Conservation (phyloP, 2,329 filamentous ascomycete species). For the Cucurbitaria berberidis region DNA sequence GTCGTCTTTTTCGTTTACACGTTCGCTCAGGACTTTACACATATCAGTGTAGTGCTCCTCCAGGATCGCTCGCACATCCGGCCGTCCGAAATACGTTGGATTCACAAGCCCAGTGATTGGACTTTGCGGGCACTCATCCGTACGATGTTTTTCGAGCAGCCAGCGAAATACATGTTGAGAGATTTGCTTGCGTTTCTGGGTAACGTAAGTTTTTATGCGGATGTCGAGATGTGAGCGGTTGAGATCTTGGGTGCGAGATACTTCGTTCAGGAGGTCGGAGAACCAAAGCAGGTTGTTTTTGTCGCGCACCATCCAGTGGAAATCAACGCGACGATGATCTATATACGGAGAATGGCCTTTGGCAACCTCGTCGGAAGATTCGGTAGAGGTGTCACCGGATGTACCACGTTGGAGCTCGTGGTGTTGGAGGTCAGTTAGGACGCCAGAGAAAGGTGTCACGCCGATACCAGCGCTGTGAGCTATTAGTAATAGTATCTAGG, state of each 20-base stretch:
- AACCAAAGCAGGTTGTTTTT: slow-evolving; percentile 64
- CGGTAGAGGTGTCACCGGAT: slow-evolving; percentile 17
- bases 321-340: slow-evolving; percentile 60
- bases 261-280: slow-evolving; percentile 60
- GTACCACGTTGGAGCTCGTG: slow-evolving; percentile 49
- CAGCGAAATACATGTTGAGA: slow-evolving; percentile 62
- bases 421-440: slow-evolving; percentile 61
- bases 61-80: slow-evolving; percentile 61
- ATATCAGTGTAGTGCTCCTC: slow-evolving; percentile 63
- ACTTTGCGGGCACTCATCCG: slow-evolving; percentile 57
- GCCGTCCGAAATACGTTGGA: slow-evolving; percentile 61
- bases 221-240: slow-evolving; percentile 55
- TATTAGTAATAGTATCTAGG: slow-evolving; percentile 1
- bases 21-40: slow-evolving; percentile 41
- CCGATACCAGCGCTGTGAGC: slow-evolving; percentile 58
- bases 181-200: slow-evolving; percentile 61
- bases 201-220: slow-evolving; percentile 63
- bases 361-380: slow-evolving; percentile 11
- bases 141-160: slow-evolving; percentile 63
- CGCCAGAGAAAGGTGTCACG: slow-evolving; percentile 64
- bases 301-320: slow-evolving; percentile 67
- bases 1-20: slow-evolving; percentile 28
- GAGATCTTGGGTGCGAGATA: slow-evolving; percentile 46
- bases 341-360: slow-evolving; percentile 34
- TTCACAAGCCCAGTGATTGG: slow-evolving; percentile 62